Evolutionary conservation across 805 yeast genomes (phyloP), one percentile per base, ranked within the genome.

Genomic region (Kuraishia cidri): DNA sequence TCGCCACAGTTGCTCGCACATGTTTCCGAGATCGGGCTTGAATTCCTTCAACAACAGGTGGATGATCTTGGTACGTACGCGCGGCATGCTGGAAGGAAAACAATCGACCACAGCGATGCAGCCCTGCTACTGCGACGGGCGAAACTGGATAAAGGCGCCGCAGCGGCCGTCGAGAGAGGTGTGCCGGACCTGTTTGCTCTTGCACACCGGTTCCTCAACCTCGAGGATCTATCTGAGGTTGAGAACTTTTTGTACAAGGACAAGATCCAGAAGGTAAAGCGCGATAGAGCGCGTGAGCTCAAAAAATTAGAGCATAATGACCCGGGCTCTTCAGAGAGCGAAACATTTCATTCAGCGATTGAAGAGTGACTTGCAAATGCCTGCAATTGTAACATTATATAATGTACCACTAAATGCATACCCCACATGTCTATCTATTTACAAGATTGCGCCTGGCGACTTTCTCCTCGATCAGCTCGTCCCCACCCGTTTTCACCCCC

Each of bases 41-140:
- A 52, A 26, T 65, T 65, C 30, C 44, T 64, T 26, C 38, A 42
- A 16, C 58, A 56, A 15, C 55, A 63, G 35, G 35, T 58, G 40
- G 36, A 32, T 1, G 66, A 63, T 37, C 43, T 64, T 30, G 40
- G 47, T 14, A 50, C 56, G 3, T 58, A 54, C 38, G 60, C 63
- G 2, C 42, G 37, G 11, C 64, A 59, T 38, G 39, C 48, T 13
- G 47, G 45, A 4, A 40, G 57, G 9, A 43, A 50, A 16, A 41
- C 41, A 5, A 50, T 62, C 10, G 47, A 44, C 23, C 47, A 47
- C 14, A 51, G 48, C 20, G 68, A 64, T 39, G 55, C 57, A 5
- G 38, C 54, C 21, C 42, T 64, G 17, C 41, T 53, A 20, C 41
- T 62, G 37, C 52, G 52, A 31, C 40, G 67, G 15, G 42, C 43